Base-by-base conservation (phyloP, 139 green algal genomes). In the Astrephomene gubernaculifera region DNA sequence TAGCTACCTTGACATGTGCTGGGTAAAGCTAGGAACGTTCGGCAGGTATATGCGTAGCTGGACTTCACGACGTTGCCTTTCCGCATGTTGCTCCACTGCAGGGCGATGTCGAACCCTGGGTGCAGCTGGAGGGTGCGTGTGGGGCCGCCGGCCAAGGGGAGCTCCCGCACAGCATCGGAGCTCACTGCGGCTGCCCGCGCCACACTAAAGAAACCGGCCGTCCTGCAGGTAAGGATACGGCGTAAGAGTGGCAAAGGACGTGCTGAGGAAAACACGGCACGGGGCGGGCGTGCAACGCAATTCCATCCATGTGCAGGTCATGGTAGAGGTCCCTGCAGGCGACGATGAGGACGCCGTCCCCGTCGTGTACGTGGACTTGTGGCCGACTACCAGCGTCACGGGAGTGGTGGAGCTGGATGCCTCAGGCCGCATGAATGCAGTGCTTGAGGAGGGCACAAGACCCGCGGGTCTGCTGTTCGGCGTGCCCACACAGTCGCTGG, bases 391-490 rank as follows among this genome's bases (percentile, higher is more conserved):
- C 21, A 57, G 22, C 25, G 43, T 84, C 27, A 75, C 31, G 3
- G 78, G 43, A 5, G 60, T 84, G 43, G 31, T 84, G 4, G 61
- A 84, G 33, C 63, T 84, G 31, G 78, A 84, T 25, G 21, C 36
- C 8, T 3, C 4, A 8, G 78, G 78, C 33, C 78, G 78, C 33
- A 36, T 84, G 4, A 52, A 19, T 0, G 10, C 43, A 1, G 78
- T 84, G 43, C 63, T 53, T 5, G 78, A 84, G 43, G 78, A 74
- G 39, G 21, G 10, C 9, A 60, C 39, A 17, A 61, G 78, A n/a
- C 78, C 78, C 63, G 78, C 41, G 78, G 78, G 78, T 52, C 78
- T 84, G 60, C 31, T 84, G 61, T 84, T 84, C 31, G 78, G 78
- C 41, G 2, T 84, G 19, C 63, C 63, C 8, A 52, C 21, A 41